phyloP scores from a whole-genome alignment of 2,329 filamentous ascomycete genomes.

The Monosporascus sp. region DNA sequence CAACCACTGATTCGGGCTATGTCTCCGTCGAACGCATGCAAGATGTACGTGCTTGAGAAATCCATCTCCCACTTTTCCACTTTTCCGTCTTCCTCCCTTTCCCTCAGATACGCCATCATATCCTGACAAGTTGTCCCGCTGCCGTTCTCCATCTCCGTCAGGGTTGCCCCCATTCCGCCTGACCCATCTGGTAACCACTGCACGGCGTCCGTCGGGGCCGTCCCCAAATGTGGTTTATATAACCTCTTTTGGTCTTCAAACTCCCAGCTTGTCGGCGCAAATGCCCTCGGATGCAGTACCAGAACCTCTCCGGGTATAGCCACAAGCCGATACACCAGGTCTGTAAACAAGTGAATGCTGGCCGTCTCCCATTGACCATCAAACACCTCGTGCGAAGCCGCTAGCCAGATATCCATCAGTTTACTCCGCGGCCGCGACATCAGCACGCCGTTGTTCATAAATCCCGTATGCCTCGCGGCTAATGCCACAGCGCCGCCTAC shows the following conservation, averaged over 20 bases:
- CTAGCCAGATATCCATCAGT: background rate
- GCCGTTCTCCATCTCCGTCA: too few relatives aligned
- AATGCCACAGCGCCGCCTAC: too few relatives aligned
- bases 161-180: too few relatives aligned
- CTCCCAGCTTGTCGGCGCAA: too few relatives aligned
- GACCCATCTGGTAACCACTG: too few relatives aligned
- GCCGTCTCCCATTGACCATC: background rate
- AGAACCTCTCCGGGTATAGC: conserved; percentile 6
- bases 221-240: too few relatives aligned
- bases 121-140: background rate
- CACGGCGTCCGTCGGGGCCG: too few relatives aligned
- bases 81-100: conserved; percentile 8
- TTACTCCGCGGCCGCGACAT: background rate
- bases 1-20: conserved; percentile 8
- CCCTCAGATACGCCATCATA: conserved; percentile 1
- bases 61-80: conserved; percentile 18
- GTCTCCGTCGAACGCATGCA: conserved; percentile 17
- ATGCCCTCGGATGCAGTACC: too few relatives aligned
- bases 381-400: background rate
- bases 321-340: conserved; percentile 16
- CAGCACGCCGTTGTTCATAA: background rate
- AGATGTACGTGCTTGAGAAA: conserved; percentile 19
- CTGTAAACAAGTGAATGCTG: conserved; percentile 18
- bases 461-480: too few relatives aligned
- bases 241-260: too few relatives aligned